Base-by-base conservation (phyloP, 2,329 filamentous ascomycete species). In the Seiridium cupressi region DNA sequence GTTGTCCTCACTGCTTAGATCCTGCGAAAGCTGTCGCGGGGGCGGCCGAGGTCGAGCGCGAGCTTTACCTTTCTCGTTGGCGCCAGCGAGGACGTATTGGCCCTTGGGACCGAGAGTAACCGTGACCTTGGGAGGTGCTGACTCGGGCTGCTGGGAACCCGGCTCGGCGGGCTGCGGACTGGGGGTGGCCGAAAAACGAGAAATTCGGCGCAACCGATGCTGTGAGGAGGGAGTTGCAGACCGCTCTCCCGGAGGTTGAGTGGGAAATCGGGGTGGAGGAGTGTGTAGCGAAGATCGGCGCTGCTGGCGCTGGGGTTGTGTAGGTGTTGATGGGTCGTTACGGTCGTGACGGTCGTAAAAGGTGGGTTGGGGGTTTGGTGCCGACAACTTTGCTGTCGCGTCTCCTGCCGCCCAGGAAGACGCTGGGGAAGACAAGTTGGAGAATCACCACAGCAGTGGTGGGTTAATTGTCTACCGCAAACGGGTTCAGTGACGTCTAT, bases 301-400 rank as follows among this genome's bases (percentile, higher is more conserved):
- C 67, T 77, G 76, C 76, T 79, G 78, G 72, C 76, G 77, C 77
- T 79, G 77, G 64, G 65, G 70, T 61, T 72, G 69, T 66, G 69
- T 64, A 62, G 74, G 64, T 60, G 71, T 71, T 57, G 76, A 75
- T 68, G 75, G 73, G 70, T 80, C 80, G 80, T 84, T 72, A 74
- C 68, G 75, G 71, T 84, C 81, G 83, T 84, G 75, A 80, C 77
- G 77, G 81, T 84, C 81, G 78, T 83, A 71, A 82, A 72, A 72
- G 66, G 70, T 68, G 51, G 71, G 69, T 55, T 72, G 68, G 64
- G 74, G 68, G 60, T 69, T 75, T 73, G 71, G 73, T 71, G 72
- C 75, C 68, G 78, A 77, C 79, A 80, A 77, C 72, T 77, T 78
- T 75, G 77, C 78, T 74, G 74, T 72, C 66, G 66, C 65, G 68